Evolutionary conservation across 2,329 filamentous ascomycete genomes (phyloP).

Genomic region (Pseudocercospora ulei): DNA sequence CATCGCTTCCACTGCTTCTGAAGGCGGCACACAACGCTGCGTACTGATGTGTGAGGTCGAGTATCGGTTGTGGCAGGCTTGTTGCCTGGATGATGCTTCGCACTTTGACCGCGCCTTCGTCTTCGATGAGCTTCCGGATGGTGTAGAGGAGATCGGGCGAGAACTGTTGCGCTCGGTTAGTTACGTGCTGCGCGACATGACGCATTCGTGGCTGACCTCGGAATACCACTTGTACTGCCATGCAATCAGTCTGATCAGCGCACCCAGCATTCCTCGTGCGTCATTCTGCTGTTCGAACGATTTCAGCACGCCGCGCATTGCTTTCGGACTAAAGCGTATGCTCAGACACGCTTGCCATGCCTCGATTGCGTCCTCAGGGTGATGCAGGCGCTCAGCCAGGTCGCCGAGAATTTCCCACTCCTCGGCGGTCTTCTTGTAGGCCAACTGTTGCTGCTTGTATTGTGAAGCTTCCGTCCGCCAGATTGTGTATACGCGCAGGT

Average conservation of each 20-base stretch:
- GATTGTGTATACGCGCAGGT: conserved; percentile 95
- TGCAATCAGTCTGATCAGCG: conserved; percentile 82
- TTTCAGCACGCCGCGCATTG: conserved; percentile 72
- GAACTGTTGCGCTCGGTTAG: conserved; percentile 50
- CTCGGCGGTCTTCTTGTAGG: conserved; percentile 92
- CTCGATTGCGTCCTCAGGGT: conserved; percentile 81
- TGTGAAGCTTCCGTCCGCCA: conserved; percentile 98
- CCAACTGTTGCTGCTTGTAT: conserved; percentile 81
- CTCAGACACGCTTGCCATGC: conserved; percentile 81
- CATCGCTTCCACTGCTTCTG: conserved; percentile 84
- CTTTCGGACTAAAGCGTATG: conserved; percentile 86
- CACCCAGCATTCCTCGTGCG: conserved; percentile 68
- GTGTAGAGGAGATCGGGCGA: conserved; percentile 81
- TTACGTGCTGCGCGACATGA: neutral
- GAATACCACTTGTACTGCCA: conserved; percentile 99
- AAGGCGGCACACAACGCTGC: conserved; percentile 90
- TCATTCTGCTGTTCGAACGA: conserved; percentile 69
- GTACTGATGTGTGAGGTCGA: conserved; percentile 93
- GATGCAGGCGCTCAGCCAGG: conserved; percentile 83
- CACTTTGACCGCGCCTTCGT: conserved; percentile 94
- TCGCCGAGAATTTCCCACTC: conserved; percentile 98
- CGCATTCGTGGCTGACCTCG: conserved; percentile 50
- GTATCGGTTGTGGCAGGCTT: conserved; percentile 79
- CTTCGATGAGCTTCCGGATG: conserved; percentile 86
- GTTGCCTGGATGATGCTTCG: conserved; percentile 95